These are phyloP conservation scores for Pseudoscleropodium purum DNA, from an alignment of 225 moss, liverwort and hornwort species.

Conservation along the genomic window DNA sequence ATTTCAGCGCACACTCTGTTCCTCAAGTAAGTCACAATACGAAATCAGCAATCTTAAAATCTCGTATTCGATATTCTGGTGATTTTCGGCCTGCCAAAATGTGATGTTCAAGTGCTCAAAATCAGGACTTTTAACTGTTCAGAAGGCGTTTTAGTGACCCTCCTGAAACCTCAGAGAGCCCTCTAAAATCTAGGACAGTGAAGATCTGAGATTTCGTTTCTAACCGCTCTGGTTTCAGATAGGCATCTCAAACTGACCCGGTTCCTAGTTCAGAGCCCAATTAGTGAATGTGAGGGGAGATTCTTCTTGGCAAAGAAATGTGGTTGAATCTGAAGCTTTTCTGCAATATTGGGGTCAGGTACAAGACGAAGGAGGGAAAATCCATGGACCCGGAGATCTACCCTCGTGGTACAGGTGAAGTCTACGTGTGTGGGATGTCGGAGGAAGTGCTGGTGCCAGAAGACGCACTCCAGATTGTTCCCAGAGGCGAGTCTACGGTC, in stretches of 20 bases:
- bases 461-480: constrained; percentile 41
- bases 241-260: not conserved
- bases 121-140: not conserved
- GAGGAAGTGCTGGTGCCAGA: constrained; percentile 63
- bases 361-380: constrained; percentile 67
- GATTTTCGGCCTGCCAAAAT: not conserved
- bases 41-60: not conserved
- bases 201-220: not conserved
- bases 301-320: not conserved
- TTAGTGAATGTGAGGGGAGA: not conserved
- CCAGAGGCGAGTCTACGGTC: constrained; percentile 38
- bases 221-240: not conserved
- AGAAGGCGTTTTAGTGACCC: not conserved
- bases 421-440: constrained; percentile 91
- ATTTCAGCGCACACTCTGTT: constrained; percentile 75
- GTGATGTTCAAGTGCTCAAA: not conserved
- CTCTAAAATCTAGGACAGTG: not conserved
- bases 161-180: not conserved
- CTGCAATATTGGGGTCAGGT: constrained; percentile 19
- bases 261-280: not conserved
- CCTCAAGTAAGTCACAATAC: constrained; percentile 21
- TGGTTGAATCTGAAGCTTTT: not conserved
- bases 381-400: constrained; percentile 83
- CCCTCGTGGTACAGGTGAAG: constrained; percentile 72
- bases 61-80: not conserved